These are phyloP conservation scores for Malassezia sympodialis DNA, from an alignment of 1,284 basidiomycete genomes.

Conservation along the genomic window DNA sequence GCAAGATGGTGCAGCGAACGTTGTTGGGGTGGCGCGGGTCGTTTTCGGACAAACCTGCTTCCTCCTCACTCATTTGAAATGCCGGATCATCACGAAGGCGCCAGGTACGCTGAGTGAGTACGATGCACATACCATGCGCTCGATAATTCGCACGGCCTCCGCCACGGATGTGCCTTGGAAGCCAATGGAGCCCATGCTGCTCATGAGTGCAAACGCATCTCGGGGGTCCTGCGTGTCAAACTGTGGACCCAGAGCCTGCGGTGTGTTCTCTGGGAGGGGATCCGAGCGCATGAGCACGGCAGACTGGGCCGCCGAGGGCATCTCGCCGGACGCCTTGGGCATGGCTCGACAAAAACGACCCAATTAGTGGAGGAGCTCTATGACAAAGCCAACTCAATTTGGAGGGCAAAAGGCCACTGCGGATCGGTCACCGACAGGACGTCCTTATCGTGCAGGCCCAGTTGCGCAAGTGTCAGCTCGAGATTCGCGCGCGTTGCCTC, in stretches of 20 bases:
- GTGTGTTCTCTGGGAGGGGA: slow-evolving; percentile 15
- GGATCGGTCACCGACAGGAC: slow-evolving; percentile 71
- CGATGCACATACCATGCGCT: slow-evolving; percentile 64
- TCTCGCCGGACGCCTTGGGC: background rate
- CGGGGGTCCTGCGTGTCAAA: slow-evolving; percentile 65
- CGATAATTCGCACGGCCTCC: slow-evolving; percentile 76
- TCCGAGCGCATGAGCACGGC: slow-evolving; percentile 22
- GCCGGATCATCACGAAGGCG: slow-evolving; percentile 21
- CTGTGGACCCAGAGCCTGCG: slow-evolving; percentile 72
- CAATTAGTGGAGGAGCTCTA: slow-evolving; percentile 8
- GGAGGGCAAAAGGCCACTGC: slow-evolving; percentile 63
- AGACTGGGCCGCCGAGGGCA: slow-evolving; percentile 12
- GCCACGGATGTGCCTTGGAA: slow-evolving; percentile 90
- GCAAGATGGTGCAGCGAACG: slow-evolving; percentile 74
- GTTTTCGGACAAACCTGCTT: slow-evolving; percentile 18
- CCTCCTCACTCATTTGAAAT: slow-evolving; percentile 17
- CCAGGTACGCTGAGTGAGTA: slow-evolving; percentile 27
- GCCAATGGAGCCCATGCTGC: slow-evolving; percentile 76
- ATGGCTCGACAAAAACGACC: background rate
- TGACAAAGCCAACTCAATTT: background rate
- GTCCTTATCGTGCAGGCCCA: slow-evolving; percentile 65
- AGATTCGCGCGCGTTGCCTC: slow-evolving; percentile 77
- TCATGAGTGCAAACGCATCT: slow-evolving; percentile 57
- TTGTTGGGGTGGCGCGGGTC: slow-evolving; percentile 42
- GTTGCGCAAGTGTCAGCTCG: slow-evolving; percentile 68